Percentiles rank a stretch among this genome's conserved stretches.
Conservation (phyloP, 2,329 filamentous ascomycete genomes). For the Trichophyton mentagrophytes region DNA sequence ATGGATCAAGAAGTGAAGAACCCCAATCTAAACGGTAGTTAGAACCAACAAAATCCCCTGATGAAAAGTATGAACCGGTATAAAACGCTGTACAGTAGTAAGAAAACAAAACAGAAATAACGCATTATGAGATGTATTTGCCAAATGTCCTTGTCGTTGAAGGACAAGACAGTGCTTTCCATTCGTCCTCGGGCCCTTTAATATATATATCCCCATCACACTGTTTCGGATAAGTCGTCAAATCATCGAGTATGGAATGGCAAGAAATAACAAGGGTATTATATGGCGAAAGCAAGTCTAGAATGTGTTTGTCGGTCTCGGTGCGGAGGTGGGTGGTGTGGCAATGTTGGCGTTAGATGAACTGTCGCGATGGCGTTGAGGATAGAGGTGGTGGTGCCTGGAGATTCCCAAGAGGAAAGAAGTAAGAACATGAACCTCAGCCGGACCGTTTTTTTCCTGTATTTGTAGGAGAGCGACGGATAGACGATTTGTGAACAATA, state of each 20-base stretch:
- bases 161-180: background rate
- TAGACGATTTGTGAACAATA: background rate
- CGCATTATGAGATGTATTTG: background rate
- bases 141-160: background rate
- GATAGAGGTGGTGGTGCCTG: background rate
- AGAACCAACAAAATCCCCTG: background rate
- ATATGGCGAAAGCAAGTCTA: slow-evolving; percentile 2
- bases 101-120: background rate
- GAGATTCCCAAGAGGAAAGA: slow-evolving; percentile 3
- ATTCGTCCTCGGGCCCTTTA: background rate
- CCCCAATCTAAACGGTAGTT: background rate
- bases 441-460: slow-evolving; percentile 1
- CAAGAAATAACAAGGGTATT: slow-evolving; percentile 1
- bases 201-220: slow-evolving; percentile 1
- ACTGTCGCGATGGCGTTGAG: background rate
- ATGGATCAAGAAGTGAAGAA: background rate
- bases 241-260: slow-evolving; percentile 1
- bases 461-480: background rate
- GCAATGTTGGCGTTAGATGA: background rate
- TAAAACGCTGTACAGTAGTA: background rate
- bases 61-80: background rate
- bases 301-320: slow-evolving; percentile 1
- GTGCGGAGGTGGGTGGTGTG: slow-evolving; percentile 1
- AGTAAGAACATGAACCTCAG: slow-evolving; percentile 5
- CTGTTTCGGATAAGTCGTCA: slow-evolving; percentile 2